These are phyloP conservation scores for Polytrichum formosum DNA, from an alignment of 225 moss, liverwort and hornwort species.

Conservation along the genomic window DNA sequence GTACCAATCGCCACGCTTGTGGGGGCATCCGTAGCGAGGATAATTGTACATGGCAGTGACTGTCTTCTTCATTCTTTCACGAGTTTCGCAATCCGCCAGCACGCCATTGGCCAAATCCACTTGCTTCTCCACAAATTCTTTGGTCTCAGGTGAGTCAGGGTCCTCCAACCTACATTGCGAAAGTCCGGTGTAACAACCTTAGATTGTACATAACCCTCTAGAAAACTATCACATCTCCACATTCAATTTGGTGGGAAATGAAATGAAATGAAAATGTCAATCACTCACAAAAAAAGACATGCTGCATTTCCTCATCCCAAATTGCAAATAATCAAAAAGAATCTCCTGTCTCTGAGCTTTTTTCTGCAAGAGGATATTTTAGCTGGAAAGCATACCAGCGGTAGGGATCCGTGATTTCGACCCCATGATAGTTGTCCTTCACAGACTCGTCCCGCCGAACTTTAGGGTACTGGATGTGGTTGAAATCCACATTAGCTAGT, in stretches of 20 bases:
- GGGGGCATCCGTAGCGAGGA: conserved; percentile 77
- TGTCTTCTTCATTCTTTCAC: conserved; percentile 60
- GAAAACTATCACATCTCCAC: not conserved
- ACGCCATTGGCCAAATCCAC: conserved; percentile 57
- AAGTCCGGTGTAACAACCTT: not conserved
- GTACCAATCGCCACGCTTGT: conserved; percentile 64
- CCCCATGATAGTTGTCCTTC: conserved; percentile 62
- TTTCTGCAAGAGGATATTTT: not conserved
- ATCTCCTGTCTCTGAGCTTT: not conserved
- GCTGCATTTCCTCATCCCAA: not conserved
- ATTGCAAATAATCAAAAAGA: not conserved
- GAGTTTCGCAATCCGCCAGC: conserved; percentile 50
- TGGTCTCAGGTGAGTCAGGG: conserved; percentile 66
- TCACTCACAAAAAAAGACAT: not conserved
- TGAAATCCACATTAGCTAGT: conserved; percentile 18
- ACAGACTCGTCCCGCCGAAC: conserved; percentile 71
- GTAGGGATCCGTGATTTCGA: conserved; percentile 63
- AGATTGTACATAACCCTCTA: no score
- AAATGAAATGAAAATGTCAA: not conserved
- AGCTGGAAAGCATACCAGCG: conserved; percentile 57
- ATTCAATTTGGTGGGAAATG: no score
- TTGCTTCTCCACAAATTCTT: conserved; percentile 67
- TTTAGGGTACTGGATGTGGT: conserved; percentile 45
- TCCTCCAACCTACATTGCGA: conserved; percentile 75
- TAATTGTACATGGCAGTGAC: conserved; percentile 71